phyloP scores from a whole-genome alignment of 202 grass and related monocot species.

The Panicum virgatum region DNA sequence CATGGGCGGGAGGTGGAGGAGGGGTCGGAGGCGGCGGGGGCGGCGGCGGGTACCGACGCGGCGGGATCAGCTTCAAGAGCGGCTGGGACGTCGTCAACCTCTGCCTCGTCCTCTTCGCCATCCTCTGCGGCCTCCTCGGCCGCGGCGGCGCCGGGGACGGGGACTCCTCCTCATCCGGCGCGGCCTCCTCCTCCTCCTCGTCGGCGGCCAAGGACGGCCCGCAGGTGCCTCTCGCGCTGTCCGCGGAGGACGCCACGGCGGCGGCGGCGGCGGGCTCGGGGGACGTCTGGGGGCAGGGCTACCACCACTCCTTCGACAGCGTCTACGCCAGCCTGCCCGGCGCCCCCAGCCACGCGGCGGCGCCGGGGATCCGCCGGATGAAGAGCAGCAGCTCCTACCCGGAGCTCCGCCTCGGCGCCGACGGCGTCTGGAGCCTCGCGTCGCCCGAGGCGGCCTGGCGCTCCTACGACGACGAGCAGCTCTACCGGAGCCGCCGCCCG shows the following conservation, averaged over 20 bases:
- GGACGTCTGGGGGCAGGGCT: slow-evolving; percentile 54
- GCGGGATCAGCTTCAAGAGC: slow-evolving; percentile 64
- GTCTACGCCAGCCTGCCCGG: slow-evolving; percentile 15
- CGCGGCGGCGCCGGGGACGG: slow-evolving; percentile 38
- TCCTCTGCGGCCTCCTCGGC: slow-evolving; percentile 82
- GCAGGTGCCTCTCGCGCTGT: background rate
- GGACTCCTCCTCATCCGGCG: background rate
- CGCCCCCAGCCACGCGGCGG: background rate
- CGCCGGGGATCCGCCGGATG: slow-evolving; percentile 66
- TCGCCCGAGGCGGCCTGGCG: slow-evolving; percentile 61
- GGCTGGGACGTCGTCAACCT: slow-evolving; percentile 90
- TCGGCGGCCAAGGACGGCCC: background rate
- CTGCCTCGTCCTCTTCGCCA: slow-evolving; percentile 80
- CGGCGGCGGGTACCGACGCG: slow-evolving; percentile 26
- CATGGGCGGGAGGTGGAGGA: background rate
- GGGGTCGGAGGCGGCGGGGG: background rate
- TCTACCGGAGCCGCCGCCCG: slow-evolving; percentile 47
- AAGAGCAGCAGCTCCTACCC: slow-evolving; percentile 89
- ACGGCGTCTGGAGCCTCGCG: slow-evolving; percentile 46
- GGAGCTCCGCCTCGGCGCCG: slow-evolving; percentile 63
- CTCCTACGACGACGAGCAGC: slow-evolving; percentile 63
- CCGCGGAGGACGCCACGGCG: background rate
- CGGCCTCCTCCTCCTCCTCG: background rate
- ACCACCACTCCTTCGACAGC: slow-evolving; percentile 23
- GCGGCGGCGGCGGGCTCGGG: background rate